These are phyloP conservation scores for Penicillium verhagenii DNA, from an alignment of 495 filamentous ascomycete species.

Conservation along the genomic window DNA sequence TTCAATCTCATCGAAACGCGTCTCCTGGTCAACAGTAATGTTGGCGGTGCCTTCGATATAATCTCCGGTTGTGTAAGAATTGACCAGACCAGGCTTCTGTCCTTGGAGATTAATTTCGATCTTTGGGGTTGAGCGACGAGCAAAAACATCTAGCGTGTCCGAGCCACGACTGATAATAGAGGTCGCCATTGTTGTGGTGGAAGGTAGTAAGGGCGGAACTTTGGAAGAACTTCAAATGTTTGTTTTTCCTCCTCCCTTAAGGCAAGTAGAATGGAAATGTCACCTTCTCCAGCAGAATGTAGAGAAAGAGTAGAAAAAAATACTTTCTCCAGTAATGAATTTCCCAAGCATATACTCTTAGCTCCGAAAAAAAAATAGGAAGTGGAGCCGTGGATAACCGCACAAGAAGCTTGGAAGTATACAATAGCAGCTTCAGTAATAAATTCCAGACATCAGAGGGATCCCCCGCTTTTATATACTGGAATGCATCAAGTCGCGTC, in stretches of 20 bases:
- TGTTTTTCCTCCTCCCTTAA: too few relatives aligned
- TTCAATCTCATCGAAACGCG: constrained; percentile 74
- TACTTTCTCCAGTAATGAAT: too few relatives aligned
- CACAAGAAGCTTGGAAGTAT: too few relatives aligned
- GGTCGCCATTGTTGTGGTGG: constrained; percentile 16
- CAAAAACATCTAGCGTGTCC: constrained; percentile 29
- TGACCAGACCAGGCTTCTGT: constrained; percentile 40
- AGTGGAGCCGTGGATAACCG: constrained; percentile 33
- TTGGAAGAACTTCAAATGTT: too few relatives aligned
- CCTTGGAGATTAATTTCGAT: constrained; percentile 34
- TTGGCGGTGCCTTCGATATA: constrained; percentile 56
- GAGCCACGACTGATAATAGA: constrained; percentile 32
- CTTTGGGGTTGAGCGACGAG: constrained; percentile 30
- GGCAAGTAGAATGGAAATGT: too few relatives aligned
- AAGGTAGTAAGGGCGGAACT: too few relatives aligned
- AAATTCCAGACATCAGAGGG: too few relatives aligned
- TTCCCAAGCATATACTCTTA: too few relatives aligned
- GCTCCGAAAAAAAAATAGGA: constrained; percentile 14
- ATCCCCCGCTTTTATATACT: neutral
- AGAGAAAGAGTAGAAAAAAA: constrained; percentile 1
- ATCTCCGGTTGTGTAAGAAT: constrained; percentile 59
- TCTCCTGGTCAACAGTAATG: constrained; percentile 62
- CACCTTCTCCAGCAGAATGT: too few relatives aligned
- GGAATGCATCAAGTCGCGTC: neutral
- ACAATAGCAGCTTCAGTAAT: too few relatives aligned